These are phyloP conservation scores for Russula earlei DNA, from an alignment of 768 basidiomycete genomes.

Conservation along the genomic window DNA sequence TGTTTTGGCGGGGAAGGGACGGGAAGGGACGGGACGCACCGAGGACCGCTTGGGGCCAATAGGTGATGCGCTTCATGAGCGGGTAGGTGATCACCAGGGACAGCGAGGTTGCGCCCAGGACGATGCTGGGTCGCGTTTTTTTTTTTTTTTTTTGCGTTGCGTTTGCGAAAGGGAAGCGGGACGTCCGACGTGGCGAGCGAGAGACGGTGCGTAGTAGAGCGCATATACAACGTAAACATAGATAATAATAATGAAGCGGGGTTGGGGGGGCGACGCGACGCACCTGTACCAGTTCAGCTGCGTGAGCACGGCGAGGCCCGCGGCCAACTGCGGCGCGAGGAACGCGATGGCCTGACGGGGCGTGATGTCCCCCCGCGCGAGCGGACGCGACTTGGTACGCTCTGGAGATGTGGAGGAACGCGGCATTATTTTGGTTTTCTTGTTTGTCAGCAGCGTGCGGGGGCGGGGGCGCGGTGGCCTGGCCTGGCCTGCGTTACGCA, in stretches of 20 bases:
- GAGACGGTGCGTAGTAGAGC: too few species aligned
- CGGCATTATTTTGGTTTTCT: too few species aligned
- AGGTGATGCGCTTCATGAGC: slow-evolving; percentile 91
- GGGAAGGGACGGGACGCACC: slow-evolving; percentile 39
- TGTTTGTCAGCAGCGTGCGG: too few species aligned
- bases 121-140: slow-evolving; percentile 44
- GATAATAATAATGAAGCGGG: too few species aligned
- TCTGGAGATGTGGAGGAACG: too few species aligned
- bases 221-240: too few species aligned
- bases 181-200: too few species aligned
- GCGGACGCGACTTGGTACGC: slow-evolving; percentile 78
- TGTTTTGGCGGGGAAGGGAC: background rate
- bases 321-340: slow-evolving; percentile 70
- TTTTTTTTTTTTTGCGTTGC: too few species aligned
- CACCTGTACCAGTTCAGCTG: slow-evolving; percentile 96
- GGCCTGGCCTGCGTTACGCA: slow-evolving; percentile 33
- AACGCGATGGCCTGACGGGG: slow-evolving; percentile 69
- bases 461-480: too few species aligned
- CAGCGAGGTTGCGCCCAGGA: slow-evolving; percentile 86
- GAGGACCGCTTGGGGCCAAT: slow-evolving; percentile 95
- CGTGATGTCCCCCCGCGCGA: slow-evolving; percentile 77
- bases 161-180: too few species aligned
- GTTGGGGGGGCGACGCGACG: slow-evolving; percentile 19
- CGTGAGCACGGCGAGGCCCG: slow-evolving; percentile 75
- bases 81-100: slow-evolving; percentile 86